These are phyloP conservation scores for Plasmodium relictum DNA, from an alignment of 169 alveolate species.

Conservation along the genomic window DNA sequence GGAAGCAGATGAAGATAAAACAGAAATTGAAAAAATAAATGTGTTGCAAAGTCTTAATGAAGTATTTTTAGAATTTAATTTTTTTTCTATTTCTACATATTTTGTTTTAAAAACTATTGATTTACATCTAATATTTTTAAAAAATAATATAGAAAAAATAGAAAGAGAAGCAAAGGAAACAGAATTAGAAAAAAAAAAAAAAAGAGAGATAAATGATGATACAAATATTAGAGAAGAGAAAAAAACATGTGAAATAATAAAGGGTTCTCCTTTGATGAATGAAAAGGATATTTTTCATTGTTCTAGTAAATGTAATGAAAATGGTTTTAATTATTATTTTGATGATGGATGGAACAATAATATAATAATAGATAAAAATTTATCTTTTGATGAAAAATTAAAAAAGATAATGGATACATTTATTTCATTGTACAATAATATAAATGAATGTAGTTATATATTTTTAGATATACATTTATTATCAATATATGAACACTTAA, in stretches of 20 bases:
- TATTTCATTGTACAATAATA: slow-evolving; percentile 36
- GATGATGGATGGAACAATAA: not conserved
- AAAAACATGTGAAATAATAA: not conserved
- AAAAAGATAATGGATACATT: slow-evolving; percentile 29
- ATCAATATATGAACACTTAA: slow-evolving; percentile 51
- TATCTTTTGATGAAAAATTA: slow-evolving; percentile 29
- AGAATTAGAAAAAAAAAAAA: not conserved
- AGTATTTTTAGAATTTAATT: slow-evolving; percentile 37
- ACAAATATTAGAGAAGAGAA: not conserved
- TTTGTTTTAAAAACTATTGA: slow-evolving; percentile 28
- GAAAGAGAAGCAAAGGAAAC: not conserved
- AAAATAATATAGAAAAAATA: slow-evolving; percentile 25
- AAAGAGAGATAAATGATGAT: not conserved
- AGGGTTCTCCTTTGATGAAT: too few species aligned
- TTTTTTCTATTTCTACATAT: slow-evolving; percentile 38
- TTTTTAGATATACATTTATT: slow-evolving; percentile 56
- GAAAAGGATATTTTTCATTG: too few species aligned
- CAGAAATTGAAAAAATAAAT: slow-evolving; percentile 8
- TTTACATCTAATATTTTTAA: slow-evolving; percentile 26
- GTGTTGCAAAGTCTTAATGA: slow-evolving; percentile 39
- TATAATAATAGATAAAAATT: not conserved
- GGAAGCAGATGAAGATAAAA: not conserved
- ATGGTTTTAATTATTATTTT: not conserved
- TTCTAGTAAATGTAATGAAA: not conserved
- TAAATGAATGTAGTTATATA: slow-evolving; percentile 49